Percentiles rank a stretch among this genome's conserved stretches.
Conservation (phyloP, 2,329 filamentous ascomycete species). For the Aspergillus sergii region DNA sequence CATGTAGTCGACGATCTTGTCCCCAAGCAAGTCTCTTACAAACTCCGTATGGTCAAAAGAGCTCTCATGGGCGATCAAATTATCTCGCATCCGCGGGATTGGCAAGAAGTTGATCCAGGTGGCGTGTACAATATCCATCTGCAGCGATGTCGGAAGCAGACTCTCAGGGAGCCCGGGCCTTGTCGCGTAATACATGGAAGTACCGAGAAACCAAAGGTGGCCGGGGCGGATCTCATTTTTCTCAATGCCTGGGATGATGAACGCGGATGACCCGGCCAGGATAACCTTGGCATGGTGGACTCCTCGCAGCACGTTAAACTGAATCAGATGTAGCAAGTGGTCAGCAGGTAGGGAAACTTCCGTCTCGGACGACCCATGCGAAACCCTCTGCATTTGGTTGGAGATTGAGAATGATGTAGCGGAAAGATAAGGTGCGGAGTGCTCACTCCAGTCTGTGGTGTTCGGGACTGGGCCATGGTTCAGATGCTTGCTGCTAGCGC, state of each 20-base stretch:
- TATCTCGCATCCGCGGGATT: constrained; percentile 21
- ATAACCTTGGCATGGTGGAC: constrained; percentile 23
- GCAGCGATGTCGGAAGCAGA: constrained; percentile 18
- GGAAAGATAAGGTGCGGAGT: neutral
- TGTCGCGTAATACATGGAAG: constrained; percentile 10
- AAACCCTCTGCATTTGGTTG: neutral
- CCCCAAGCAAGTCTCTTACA: constrained; percentile 16
- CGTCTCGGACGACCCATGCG: neutral
- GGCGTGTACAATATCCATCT: constrained; percentile 19
- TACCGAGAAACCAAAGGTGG: constrained; percentile 7
- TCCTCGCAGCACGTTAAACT: constrained; percentile 30
- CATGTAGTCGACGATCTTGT: neutral
- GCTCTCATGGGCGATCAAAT: constrained; percentile 18
- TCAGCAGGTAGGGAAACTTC: constrained; percentile 16
- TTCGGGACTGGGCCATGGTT: neutral
- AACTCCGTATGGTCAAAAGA: constrained; percentile 19
- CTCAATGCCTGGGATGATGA: neutral
- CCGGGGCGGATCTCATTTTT: neutral
- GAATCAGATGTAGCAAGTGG: constrained; percentile 28
- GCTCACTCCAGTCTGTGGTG: neutral
- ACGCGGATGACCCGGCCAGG: constrained; percentile 15
- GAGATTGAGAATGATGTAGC: neutral
- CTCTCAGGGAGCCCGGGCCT: constrained; percentile 10
- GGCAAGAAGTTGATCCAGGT: constrained; percentile 25
- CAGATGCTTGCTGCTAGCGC: no score